Conservation (phyloP, 768 basidiomycete genomes). For the Pluteus cervinus region DNA sequence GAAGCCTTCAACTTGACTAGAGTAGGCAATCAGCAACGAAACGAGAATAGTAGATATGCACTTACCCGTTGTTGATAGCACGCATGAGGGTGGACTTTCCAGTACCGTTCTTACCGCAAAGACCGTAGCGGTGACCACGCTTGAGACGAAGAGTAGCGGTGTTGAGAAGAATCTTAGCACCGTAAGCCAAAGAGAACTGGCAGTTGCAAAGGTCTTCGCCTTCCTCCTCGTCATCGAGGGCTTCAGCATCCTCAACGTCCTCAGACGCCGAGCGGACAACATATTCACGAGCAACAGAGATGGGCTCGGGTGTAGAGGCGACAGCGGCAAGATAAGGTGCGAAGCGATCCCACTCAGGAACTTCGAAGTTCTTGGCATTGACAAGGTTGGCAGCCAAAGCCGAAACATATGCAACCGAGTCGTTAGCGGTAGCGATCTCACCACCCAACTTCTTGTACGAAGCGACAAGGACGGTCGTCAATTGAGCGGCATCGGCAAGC, state of each 20-base stretch:
- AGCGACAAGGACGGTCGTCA: constrained; percentile 58
- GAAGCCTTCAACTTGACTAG: constrained; percentile 92
- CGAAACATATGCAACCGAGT: constrained; percentile 63
- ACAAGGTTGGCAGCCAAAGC: constrained; percentile 81
- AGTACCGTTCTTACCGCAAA: constrained; percentile 98
- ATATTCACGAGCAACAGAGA: constrained; percentile 73
- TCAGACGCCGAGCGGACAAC: constrained; percentile 85
- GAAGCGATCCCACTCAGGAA: constrained; percentile 80
- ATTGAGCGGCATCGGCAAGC: constrained; percentile 61
- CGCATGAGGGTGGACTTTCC: constrained; percentile 96
- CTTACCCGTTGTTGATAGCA: constrained; percentile 80
- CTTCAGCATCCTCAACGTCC: constrained; percentile 61
- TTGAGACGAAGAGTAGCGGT: constrained; percentile 95
- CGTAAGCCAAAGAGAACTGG: constrained; percentile 97
- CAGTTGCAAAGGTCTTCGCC: constrained; percentile 99
- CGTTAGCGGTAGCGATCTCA: constrained; percentile 50
- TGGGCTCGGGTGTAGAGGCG: constrained; percentile 56
- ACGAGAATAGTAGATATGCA: constrained; percentile 5
- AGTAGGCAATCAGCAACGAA: constrained; percentile 21
- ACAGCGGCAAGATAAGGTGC: constrained; percentile 71
- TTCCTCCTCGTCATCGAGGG: constrained; percentile 87
- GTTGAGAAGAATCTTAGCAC: constrained; percentile 97
- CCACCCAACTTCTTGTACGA: constrained; percentile 84
- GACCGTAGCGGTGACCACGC: constrained; percentile 97
- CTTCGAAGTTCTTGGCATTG: constrained; percentile 89